Evolutionary conservation across 1,284 basidiomycete genomes (phyloP).

Genomic region (Apiotrichum brassicae): DNA sequence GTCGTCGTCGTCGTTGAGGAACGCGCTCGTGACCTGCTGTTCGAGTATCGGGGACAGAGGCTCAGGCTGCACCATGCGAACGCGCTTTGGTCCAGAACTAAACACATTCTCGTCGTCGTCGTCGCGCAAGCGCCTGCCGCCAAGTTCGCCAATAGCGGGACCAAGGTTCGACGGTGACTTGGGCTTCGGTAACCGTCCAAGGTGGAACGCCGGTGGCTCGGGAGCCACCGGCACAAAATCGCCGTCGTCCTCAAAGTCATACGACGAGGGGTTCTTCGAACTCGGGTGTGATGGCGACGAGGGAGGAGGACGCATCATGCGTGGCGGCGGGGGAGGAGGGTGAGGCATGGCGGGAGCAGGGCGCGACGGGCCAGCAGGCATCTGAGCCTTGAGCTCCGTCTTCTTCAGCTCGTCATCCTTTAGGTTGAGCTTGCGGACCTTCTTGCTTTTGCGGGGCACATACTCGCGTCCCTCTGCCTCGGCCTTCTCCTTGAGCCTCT

Average conservation of each 20-base stretch:
- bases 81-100: constrained; percentile 23
- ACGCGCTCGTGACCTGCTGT: constrained; percentile 16
- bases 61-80: constrained; percentile 25
- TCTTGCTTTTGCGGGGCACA: constrained; percentile 42
- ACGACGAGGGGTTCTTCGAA: neutral
- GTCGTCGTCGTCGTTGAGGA: constrained; percentile 23
- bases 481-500: constrained; percentile 37
- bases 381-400: neutral
- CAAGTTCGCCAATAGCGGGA: neutral
- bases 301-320: neutral
- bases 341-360: neutral
- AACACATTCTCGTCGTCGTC: constrained; percentile 41
- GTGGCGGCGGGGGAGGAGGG: neutral
- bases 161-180: neutral
- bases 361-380: neutral
- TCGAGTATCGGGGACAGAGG: constrained; percentile 32
- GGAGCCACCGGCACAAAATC: constrained; percentile 29
- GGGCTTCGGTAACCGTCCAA: neutral
- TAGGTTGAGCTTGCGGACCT: constrained; percentile 23
- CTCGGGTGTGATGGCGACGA: constrained; percentile 7
- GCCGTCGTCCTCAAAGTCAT: constrained; percentile 32
- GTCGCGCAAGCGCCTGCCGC: neutral
- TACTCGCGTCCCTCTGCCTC: constrained; percentile 35
- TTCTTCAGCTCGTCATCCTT: constrained; percentile 2
- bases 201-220: constrained; percentile 1